Evolutionary conservation across 345 rosid species (phyloP).

Genomic region (Populus pruinosa): DNA sequence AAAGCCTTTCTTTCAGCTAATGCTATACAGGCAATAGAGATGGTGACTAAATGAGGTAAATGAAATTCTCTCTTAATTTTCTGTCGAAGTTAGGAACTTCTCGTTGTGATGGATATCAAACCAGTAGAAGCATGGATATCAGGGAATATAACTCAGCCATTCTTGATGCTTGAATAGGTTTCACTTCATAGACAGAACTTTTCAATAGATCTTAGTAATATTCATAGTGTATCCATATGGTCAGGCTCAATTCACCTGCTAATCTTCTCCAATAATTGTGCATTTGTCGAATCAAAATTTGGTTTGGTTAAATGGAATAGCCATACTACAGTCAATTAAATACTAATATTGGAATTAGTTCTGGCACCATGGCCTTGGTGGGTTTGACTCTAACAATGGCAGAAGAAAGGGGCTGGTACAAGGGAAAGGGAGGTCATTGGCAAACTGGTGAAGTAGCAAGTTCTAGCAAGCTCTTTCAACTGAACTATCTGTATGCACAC

Average conservation of each 20-base stretch:
- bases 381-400: too few relatives aligned
- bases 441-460: too few relatives aligned
- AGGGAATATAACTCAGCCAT: neutral
- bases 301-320: too few relatives aligned
- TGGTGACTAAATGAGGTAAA: neutral
- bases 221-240: neutral
- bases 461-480: too few relatives aligned
- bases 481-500: too few relatives aligned
- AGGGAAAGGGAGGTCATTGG: too few relatives aligned
- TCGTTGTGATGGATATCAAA: neutral
- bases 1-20: neutral
- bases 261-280: neutral
- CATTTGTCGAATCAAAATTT: neutral
- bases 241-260: neutral
- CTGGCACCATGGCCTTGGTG: too few relatives aligned
- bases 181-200: neutral
- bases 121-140: neutral
- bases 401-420: too few relatives aligned
- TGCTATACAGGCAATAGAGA: constrained; percentile 4
- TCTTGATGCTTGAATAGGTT: neutral
- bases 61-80: neutral
- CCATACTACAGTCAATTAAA: too few relatives aligned
- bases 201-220: neutral
- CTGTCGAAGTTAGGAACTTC: neutral
- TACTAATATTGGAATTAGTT: too few relatives aligned